A percentile compares a stretch with the other conserved stretches of the same genome.
Evolutionary conservation across 2,329 filamentous ascomycete species (phyloP).

Genomic region (Phialemonium atrogriseum): DNA sequence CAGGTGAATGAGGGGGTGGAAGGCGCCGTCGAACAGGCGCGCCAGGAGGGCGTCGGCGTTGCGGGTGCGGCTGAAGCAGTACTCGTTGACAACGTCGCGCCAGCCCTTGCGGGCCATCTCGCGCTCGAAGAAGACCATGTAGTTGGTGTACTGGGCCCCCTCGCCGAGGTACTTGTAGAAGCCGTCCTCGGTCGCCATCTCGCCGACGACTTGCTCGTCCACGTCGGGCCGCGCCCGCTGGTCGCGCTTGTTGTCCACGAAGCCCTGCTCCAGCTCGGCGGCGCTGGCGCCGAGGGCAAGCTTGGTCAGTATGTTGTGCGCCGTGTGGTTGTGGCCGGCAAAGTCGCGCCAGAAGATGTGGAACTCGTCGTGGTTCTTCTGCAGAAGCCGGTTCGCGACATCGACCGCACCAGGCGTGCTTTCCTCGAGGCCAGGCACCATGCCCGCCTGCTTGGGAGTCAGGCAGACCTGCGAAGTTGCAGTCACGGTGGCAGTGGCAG

Average conservation of each 20-base stretch:
- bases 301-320: slow-evolving; percentile 19
- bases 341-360: slow-evolving; percentile 23
- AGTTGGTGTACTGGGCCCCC: slow-evolving; percentile 42
- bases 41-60: slow-evolving; percentile 50
- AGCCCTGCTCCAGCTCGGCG: slow-evolving; percentile 16
- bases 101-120: slow-evolving; percentile 53
- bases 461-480: too few relatives aligned
- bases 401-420: slow-evolving; percentile 11
- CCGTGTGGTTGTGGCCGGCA: slow-evolving; percentile 20
- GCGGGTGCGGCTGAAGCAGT: slow-evolving; percentile 48
- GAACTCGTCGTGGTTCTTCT: slow-evolving; percentile 20
- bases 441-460: too few relatives aligned
- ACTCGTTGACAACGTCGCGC: slow-evolving; percentile 45
- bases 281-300: slow-evolving; percentile 19
- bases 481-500: too few relatives aligned
- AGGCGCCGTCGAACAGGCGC: slow-evolving; percentile 38
- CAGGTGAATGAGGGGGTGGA: slow-evolving; percentile 62
- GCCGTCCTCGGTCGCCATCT: slow-evolving; percentile 9
- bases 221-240: slow-evolving; percentile 17
- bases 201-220: slow-evolving; percentile 11
- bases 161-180: slow-evolving; percentile 14
- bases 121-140: slow-evolving; percentile 52
- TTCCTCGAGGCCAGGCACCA: too few relatives aligned
- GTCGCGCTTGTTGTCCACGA: slow-evolving; percentile 14
- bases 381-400: slow-evolving; percentile 14